These are phyloP conservation scores for Neurospora sp. DNA, from an alignment of 495 filamentous ascomycete genomes.

Conservation along the genomic window DNA sequence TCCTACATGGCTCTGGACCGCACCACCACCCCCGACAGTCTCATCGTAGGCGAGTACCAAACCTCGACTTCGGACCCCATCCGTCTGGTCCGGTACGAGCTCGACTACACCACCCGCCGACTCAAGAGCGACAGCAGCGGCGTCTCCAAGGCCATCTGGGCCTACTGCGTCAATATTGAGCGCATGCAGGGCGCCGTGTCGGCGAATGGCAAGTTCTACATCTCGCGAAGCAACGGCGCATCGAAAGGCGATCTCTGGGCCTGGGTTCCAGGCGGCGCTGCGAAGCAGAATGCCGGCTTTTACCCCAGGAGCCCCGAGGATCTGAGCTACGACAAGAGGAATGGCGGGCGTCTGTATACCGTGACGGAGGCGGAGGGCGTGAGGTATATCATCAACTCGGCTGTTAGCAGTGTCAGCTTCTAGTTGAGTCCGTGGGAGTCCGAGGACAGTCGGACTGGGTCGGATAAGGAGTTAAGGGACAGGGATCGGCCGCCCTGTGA, in stretches of 20 bases:
- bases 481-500: neutral
- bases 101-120: constrained; percentile 4
- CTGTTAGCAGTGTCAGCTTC: neutral
- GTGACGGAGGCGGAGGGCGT: neutral
- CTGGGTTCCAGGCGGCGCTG: constrained; percentile 4
- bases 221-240: constrained; percentile 9
- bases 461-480: neutral
- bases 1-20: constrained; percentile 8
- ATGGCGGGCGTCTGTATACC: constrained; percentile 3
- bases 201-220: constrained; percentile 11
- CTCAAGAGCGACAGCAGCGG: constrained; percentile 3
- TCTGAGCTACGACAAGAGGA: constrained; percentile 7
- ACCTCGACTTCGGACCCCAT: neutral
- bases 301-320: constrained; percentile 2
- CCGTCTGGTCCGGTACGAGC: constrained; percentile 3
- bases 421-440: neutral
- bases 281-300: constrained; percentile 1
- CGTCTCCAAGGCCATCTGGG: constrained; percentile 5
- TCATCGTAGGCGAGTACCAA: constrained; percentile 10
- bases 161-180: constrained; percentile 9
- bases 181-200: constrained; percentile 11
- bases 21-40: constrained; percentile 1
- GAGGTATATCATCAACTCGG: constrained; percentile 2
- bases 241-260: constrained; percentile 6
- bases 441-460: neutral